Base-by-base conservation (phyloP, 768 basidiomycete genomes). In the Hericium coralloides region DNA sequence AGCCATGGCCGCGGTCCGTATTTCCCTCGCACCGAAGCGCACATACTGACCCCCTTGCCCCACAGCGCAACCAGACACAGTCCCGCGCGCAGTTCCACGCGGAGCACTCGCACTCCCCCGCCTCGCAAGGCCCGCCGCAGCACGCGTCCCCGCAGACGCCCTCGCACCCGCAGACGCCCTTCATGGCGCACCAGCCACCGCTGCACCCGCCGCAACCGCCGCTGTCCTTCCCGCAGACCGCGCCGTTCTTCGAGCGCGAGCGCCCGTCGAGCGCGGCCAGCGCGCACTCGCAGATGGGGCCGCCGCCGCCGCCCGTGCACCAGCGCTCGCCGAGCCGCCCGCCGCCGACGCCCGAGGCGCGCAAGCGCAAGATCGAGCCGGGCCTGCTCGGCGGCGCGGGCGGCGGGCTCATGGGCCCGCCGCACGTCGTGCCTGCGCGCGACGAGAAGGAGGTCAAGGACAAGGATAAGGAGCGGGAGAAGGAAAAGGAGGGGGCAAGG, bases 371-470 rank as follows among this genome's bases (percentile, higher is more conserved):
- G 3, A 60, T 60, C 2, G 64, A 63, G 4, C 64, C 62, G 22
- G 58, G 68, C 49, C 60, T 69, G 23, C 59, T 67, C 60, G 68
- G 66, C n/a, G 68, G 65, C 18, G 65, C 67, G 12, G 64, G 63
- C 2, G 68, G 68, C 36, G 67, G 72, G 22, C 56, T 74, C 47
- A 76, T 75, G 74, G 72, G 73, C 12, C 74, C 73, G 4, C 74
- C 74, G 39, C 62, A 55, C 39, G 57, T 55, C 31, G 60, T 56
- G 55, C 72, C 56, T 58, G 64, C 39, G 61, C 69, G 52, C 56
- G 60, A 17, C 43, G 43, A 45, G 17, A 17, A 45, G 17, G 43
- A 45, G 1, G 14, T 15, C 12, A 20, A 8, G 17, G 43, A 45
- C 43, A 31, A 31, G 26, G 8, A 31, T 8, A 31, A 31, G 26